phyloP scores from a whole-genome alignment of 2,329 filamentous ascomycete genomes.

The Clarireedia hainanense region DNA sequence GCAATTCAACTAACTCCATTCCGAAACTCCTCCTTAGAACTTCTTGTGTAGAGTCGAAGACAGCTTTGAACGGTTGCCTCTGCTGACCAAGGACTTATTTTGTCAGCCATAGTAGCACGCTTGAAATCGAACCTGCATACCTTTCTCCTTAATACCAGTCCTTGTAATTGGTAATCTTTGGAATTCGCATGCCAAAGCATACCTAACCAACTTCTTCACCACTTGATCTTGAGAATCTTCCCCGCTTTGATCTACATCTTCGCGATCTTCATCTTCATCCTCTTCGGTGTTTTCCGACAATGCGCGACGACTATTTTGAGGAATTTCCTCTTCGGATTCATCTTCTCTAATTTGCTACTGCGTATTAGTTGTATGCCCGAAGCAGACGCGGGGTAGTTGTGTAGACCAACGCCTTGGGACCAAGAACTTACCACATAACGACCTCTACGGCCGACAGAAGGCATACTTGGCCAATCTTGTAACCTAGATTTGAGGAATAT shows the following conservation, averaged over 20 bases:
- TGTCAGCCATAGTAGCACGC: not conserved
- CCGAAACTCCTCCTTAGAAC: conserved; percentile 69
- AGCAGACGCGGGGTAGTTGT: not conserved
- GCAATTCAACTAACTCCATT: conserved; percentile 87
- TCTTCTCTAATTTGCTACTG: conserved; percentile 18
- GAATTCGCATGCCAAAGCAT: conserved; percentile 59
- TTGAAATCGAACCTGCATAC: conserved; percentile 31
- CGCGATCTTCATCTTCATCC: conserved; percentile 16
- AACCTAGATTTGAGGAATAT: not conserved
- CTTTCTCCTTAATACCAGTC: conserved; percentile 56
- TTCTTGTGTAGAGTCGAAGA: conserved; percentile 71
- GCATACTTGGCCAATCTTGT: not conserved
- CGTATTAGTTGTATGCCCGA: conserved; percentile 8
- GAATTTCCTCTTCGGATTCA: conserved; percentile 21
- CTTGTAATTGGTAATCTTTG: conserved; percentile 51
- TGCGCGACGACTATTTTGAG: conserved; percentile 13
- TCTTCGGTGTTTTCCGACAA: conserved; percentile 24
- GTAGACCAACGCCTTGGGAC: not conserved
- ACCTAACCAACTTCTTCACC: conserved; percentile 61
- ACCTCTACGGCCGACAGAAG: not conserved
- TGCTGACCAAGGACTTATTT: conserved; percentile 34
- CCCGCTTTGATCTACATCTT: conserved; percentile 21
- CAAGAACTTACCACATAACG: conserved; percentile 1
- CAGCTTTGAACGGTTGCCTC: conserved; percentile 61
- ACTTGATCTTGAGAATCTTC: conserved; percentile 36